phyloP scores from a whole-genome alignment of 768 basidiomycete genomes.

The Tylopilus rubrobrunneus region DNA sequence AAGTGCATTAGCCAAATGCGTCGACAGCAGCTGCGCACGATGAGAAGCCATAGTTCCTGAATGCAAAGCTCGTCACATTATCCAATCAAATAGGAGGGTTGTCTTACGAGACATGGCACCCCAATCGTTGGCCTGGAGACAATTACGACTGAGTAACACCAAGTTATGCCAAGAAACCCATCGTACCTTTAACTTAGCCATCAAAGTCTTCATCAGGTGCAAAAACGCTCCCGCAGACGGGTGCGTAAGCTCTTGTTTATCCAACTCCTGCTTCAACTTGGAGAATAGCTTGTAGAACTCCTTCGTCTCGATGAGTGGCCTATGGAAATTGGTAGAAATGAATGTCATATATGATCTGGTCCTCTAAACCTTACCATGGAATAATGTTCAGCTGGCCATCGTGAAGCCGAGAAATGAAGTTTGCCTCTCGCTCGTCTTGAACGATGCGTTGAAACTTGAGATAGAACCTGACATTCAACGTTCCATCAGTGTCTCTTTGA shows the following conservation, averaged over 20 bases:
- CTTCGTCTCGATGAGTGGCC: conserved; percentile 58
- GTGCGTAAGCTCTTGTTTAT: conserved; percentile 48
- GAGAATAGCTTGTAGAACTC: conserved; percentile 58
- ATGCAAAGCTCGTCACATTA: not conserved
- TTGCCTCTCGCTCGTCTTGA: conserved; percentile 54
- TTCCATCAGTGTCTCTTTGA: not conserved
- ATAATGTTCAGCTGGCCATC: conserved; percentile 52
- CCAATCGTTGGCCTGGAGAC: conserved; percentile 53
- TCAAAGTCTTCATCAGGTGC: conserved; percentile 54
- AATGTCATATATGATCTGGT: not conserved
- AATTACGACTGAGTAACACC: not conserved
- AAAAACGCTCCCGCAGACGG: conserved; percentile 51
- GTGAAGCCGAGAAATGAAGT: conserved; percentile 61
- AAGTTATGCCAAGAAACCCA: not conserved
- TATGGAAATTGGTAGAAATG: not conserved
- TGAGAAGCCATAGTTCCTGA: conserved; percentile 48
- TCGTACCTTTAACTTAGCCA: conserved; percentile 64
- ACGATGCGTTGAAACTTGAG: conserved; percentile 62
- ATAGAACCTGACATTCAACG: conserved; percentile 38
- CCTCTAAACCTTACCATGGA: conserved; percentile 40
- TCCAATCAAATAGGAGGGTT: not conserved
- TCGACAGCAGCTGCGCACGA: conserved; percentile 41
- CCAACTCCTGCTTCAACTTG: conserved; percentile 42
- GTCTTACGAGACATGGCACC: conserved; percentile 56
- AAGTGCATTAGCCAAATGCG: conserved; percentile 45